Evolutionary conservation across 495 filamentous ascomycete species (phyloP).

Genomic region (Glarea lozoyensis): DNA sequence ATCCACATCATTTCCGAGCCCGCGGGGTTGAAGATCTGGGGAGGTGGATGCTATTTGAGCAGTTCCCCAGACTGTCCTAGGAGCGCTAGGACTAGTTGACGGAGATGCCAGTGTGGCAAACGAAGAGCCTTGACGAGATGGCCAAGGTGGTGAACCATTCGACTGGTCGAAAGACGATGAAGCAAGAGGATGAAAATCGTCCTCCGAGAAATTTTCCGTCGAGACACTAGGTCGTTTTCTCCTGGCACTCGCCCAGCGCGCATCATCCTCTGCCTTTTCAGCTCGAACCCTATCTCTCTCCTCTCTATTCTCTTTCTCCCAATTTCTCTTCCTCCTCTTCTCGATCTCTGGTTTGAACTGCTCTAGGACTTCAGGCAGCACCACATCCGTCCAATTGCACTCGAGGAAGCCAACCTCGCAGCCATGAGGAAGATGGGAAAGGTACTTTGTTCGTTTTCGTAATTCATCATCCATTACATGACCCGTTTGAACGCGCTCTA

Average conservation of each 20-base stretch:
- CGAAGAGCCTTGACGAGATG: conserved; percentile 37
- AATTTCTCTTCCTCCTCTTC: conserved; percentile 65
- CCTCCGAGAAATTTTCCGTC: conserved; percentile 10
- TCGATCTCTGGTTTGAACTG: conserved; percentile 71
- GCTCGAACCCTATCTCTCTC: conserved; percentile 85
- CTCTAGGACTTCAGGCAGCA: conserved; percentile 63
- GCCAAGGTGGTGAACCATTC: conserved; percentile 46
- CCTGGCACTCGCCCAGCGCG: conserved; percentile 46
- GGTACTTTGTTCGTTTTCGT: conserved; percentile 79
- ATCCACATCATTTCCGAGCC: conserved; percentile 31
- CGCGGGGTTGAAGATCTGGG: conserved; percentile 29
- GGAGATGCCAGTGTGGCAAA: conserved; percentile 60
- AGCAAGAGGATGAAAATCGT: conserved; percentile 61
- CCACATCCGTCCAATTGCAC: conserved; percentile 93
- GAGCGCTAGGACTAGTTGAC: conserved; percentile 66
- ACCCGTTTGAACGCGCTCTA: conserved; percentile 86
- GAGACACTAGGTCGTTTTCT: conserved; percentile 22
- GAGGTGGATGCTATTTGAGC: conserved; percentile 47
- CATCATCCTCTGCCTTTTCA: conserved; percentile 68
- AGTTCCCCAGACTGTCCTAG: conserved; percentile 79
- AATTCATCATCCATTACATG: conserved; percentile 87
- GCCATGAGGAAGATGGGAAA: conserved; percentile 83
- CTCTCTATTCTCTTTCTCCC: conserved; percentile 80
- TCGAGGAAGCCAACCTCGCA: conserved; percentile 92
- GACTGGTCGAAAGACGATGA: conserved; percentile 33